Evolutionary conservation across 2,329 filamentous ascomycete species (phyloP), one percentile per base, ranked within the genome.

Genomic region (Penicillium hesseltinei): DNA sequence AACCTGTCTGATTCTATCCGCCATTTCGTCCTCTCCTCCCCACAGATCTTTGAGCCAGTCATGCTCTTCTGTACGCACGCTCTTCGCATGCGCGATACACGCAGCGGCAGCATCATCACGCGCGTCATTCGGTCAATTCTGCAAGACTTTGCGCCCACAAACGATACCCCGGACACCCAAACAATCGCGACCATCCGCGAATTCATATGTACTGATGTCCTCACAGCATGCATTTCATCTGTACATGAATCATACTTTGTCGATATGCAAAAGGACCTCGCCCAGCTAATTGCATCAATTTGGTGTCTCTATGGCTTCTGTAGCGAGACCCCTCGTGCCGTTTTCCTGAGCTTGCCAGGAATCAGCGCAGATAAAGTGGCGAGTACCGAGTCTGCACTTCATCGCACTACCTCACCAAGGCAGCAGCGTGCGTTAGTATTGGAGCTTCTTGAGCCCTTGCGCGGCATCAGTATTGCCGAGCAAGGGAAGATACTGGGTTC

Each of bases 191-290:
- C 82, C 8, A 90, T 97, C 61, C 87, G 92, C 51, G 91, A 96
- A 69, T 99, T 92, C 74, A 92, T 97, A 69, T 91, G 88, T 51
- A 86, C 87, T 5, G 90, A 96, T 64, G 91, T 97, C 2, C 83
- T 99, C 49, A 91, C 92, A 77, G 91, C 92, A 0, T 93, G 90
- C 68, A 90, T 97, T 71, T 90, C 88, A 2, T 95, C 90, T 2
- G 85, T 99, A 50, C 90, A 97, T 75, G 94, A 99, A 65, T 88
- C 91, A 0, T 97, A 97, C 74, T 99, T 97, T 74, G 92, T 97
- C 35, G 94, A 99, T 65, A 85, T 95, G 61, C 94, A 99, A 69
- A 93, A 92, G 71, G 92, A 99, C 51, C 82, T 99, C 23, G 93
- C 92, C 0, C 84, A 87, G 23, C 81, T 97, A 38, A 96, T 99